Evolutionary conservation across 108 stramenopile genomes (phyloP), one percentile per base, ranked within the genome.

Genomic region (Cylindrotheca fusiformis): DNA sequence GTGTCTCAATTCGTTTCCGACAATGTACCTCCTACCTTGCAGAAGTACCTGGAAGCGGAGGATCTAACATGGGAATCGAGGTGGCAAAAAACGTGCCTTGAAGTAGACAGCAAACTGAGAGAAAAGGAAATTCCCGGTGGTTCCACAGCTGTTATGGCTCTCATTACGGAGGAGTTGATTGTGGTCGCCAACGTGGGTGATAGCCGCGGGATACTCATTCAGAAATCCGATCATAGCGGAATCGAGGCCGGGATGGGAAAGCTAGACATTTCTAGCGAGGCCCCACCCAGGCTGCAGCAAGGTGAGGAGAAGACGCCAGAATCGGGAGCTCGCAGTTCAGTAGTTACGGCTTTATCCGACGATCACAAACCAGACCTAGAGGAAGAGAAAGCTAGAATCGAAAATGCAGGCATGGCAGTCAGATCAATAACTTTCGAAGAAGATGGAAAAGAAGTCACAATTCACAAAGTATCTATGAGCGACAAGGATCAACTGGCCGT

Each of bases 361-460:
- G 98, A 99, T 79, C 98, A 99, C 84, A 97, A 97, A 70, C 95
- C 98, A 26, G 51, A 78, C 60, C 62, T 89, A 2, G 83, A 84
- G 8, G 62, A 44, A 18, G 97, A 97, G 70, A 65, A 75, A 50
- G 80, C 58, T 1, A 78, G 93, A 12, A 94, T 96, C 52, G 79
- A 86, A 76, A 67, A 62, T 4, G 92, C 93, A 3, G 92, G 93
- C 10, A 68, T 94, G 21, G 48, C 60, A 21, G 81, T 95, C 6
- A 50, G 62, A 0, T 64, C 78, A 28, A 33, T 69, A 17, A 71
- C 63, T 29, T 63, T 71, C 32, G 71, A 78, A 28, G 78, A 79
- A 18, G 74, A 77, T 50, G 80, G 76, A 24, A 65, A 53, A 24
- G 55, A 66, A 24, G 41, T 44, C 2, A 57, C 56, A 3, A 66